Percentiles rank a stretch among this genome's conserved stretches.
Evolutionary conservation across 352 stramenopile genomes (phyloP).

Genomic region (Globisporangium sylvaticum): DNA sequence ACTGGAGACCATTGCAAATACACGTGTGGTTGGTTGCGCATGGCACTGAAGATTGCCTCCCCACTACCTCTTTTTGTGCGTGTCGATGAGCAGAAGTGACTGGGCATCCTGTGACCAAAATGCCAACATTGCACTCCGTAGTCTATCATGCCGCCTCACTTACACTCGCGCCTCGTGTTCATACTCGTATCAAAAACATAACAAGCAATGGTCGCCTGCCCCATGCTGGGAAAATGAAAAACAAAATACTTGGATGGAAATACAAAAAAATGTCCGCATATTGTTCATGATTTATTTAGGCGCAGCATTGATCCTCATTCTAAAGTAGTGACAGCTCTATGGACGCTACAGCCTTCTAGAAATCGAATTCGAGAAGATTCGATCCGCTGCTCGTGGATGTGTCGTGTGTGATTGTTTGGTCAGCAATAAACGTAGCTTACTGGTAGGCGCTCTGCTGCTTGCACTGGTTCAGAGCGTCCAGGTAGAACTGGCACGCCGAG

Average conservation of each 20-base stretch:
- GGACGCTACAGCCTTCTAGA: not conserved
- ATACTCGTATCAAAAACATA: not conserved
- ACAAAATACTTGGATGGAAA: not conserved
- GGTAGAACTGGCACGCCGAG: conserved; percentile 79
- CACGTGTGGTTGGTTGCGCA: too few species aligned
- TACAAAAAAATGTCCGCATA: not conserved
- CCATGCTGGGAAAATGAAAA: not conserved
- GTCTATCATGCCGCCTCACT: not conserved
- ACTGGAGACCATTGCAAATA: too few species aligned
- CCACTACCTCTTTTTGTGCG: too few species aligned
- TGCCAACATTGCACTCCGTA: too few species aligned
- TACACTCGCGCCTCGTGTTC: not conserved
- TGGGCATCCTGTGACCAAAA: too few species aligned
- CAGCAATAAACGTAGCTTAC: conserved; percentile 19
- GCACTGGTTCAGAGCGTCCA: conserved; percentile 80
- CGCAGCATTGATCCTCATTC: not conserved
- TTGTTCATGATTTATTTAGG: conserved; percentile 3
- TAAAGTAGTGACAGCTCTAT: not conserved
- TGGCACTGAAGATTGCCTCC: too few species aligned
- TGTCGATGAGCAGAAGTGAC: too few species aligned
- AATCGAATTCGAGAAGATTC: not conserved
- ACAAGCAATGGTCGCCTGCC: not conserved
- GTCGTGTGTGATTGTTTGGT: not conserved
- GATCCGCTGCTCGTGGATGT: not conserved
- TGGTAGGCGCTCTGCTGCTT: conserved; percentile 69